phyloP scores from a whole-genome alignment of 768 basidiomycete species.

The Hirschioporus abietinus region DNA sequence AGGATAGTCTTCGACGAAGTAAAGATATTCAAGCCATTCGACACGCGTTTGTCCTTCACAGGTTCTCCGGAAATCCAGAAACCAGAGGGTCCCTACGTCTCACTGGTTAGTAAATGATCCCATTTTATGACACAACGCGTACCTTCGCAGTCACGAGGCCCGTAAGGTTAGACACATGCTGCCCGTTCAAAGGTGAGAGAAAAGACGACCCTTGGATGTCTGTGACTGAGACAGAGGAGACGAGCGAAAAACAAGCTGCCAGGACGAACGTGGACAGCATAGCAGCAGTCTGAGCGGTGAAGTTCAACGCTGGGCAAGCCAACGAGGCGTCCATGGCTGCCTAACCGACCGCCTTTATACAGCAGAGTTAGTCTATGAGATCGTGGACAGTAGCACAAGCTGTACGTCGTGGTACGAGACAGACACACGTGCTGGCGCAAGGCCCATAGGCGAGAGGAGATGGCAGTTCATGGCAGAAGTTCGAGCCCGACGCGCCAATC shows the following conservation, averaged over 20 bases:
- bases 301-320: constrained; percentile 1
- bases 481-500: background rate
- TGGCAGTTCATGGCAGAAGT: too few species aligned
- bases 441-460: background rate
- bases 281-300: background rate
- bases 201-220: constrained; percentile 50
- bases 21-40: constrained; percentile 48
- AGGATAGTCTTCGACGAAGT: constrained; percentile 34
- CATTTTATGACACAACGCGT: constrained; percentile 7
- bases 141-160: constrained; percentile 54
- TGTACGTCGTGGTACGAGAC: background rate
- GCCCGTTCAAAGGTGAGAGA: constrained; percentile 40
- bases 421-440: background rate
- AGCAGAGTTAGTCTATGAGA: too few species aligned
- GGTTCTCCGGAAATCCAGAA: constrained; percentile 44
- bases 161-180: constrained; percentile 40
- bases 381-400: background rate
- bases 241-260: background rate
- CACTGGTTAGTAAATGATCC: background rate
- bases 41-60: constrained; percentile 39
- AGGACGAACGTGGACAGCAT: background rate
- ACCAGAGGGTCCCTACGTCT: constrained; percentile 35
- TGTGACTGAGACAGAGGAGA: constrained; percentile 27
- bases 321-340: background rate
- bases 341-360: background rate